Evolutionary conservation across 805 yeast genomes (phyloP).

Genomic region (Debaryomyces tyrocola): DNA sequence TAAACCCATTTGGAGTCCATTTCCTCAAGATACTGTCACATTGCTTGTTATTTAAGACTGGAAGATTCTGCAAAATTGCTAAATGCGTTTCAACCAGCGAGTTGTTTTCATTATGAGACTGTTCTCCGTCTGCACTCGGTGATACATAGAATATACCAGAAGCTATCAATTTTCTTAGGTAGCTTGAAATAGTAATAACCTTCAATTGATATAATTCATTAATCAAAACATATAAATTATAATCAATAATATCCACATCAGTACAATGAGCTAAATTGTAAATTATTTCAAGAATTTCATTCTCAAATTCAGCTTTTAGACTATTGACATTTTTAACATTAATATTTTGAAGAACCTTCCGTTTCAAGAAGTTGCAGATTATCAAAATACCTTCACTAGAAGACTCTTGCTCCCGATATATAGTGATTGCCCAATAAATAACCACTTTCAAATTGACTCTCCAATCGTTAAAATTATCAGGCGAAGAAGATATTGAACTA

Average conservation of each 20-base stretch:
- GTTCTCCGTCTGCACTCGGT: slow-evolving; percentile 26
- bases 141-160: slow-evolving; percentile 75
- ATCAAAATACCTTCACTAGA: slow-evolving; percentile 33
- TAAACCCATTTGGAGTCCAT: slow-evolving; percentile 36
- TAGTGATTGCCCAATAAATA: slow-evolving; percentile 42
- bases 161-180: slow-evolving; percentile 78
- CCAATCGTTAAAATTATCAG: slow-evolving; percentile 25
- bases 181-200: slow-evolving; percentile 59
- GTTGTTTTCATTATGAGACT: slow-evolving; percentile 3
- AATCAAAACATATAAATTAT: slow-evolving; percentile 45
- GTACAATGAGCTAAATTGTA: slow-evolving; percentile 26
- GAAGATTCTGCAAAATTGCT: slow-evolving; percentile 56
- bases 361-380: slow-evolving; percentile 47
- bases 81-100: slow-evolving; percentile 46
- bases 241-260: slow-evolving; percentile 23
- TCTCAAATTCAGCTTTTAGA: slow-evolving; percentile 46
- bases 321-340: slow-evolving; percentile 15
- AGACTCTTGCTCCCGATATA: slow-evolving; percentile 29
- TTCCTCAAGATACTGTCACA: slow-evolving; percentile 55
- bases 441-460: slow-evolving; percentile 32
- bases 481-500: slow-evolving; percentile 5
- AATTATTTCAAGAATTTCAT: slow-evolving; percentile 40
- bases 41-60: slow-evolving; percentile 53
- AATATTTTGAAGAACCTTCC: slow-evolving; percentile 29
- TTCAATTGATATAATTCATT: slow-evolving; percentile 51